Conservation (phyloP, 129 eudicot species). For the Artemisia argyi region DNA sequence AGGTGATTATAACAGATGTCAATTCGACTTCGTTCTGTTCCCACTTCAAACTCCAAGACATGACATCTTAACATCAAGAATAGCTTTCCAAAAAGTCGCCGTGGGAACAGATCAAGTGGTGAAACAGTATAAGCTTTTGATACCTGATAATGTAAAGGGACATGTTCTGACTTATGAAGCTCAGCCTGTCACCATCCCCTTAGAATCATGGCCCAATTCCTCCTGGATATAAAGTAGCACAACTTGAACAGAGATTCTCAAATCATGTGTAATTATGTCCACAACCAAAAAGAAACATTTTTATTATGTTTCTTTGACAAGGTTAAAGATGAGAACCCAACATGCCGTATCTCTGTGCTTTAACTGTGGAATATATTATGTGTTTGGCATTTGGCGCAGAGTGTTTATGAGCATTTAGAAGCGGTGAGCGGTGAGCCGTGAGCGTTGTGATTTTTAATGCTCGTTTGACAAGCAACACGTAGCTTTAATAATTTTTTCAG, state of each 20-base stretch:
- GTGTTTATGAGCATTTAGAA: no score
- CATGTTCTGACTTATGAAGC: constrained; percentile 21
- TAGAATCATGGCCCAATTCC: constrained; percentile 21
- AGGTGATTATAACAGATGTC: neutral
- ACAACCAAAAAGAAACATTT: constrained; percentile 14
- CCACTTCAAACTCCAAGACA: neutral
- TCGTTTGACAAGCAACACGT: no score
- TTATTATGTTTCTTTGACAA: neutral
- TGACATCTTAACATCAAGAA: neutral
- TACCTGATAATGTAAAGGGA: constrained; percentile 13
- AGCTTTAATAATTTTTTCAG: no score
- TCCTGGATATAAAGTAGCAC: constrained; percentile 23
- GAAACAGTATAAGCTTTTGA: neutral
- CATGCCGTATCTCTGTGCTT: neutral
- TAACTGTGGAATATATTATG: neutral
- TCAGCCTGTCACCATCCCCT: constrained; percentile 19
- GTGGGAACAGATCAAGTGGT: neutral
- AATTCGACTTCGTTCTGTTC: neutral
- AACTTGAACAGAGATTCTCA: constrained; percentile 22
- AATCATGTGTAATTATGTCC: constrained; percentile 22
- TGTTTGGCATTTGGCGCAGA: no score
- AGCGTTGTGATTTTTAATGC: no score
- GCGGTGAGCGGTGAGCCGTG: no score
- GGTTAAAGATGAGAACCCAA: neutral
- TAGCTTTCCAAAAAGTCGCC: neutral